Evolutionary conservation across 306 rosid species (phyloP).

Genomic region (Inga leiocalycina): DNA sequence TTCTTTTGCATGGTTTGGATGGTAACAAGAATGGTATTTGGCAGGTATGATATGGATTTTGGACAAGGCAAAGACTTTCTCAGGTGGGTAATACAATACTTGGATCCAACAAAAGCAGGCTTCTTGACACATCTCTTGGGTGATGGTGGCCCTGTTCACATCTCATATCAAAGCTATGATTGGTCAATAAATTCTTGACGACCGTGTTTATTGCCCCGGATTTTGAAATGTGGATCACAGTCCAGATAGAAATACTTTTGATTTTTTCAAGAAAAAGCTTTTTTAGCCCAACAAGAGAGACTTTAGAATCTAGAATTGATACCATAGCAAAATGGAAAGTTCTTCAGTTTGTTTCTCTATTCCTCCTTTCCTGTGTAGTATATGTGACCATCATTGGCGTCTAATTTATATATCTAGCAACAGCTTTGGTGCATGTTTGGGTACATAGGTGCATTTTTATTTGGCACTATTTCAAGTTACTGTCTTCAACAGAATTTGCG

Average conservation of each 20-base stretch:
- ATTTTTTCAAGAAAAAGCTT: too few relatives aligned
- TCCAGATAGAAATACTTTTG: constrained; percentile 24
- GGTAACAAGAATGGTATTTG: constrained; percentile 11
- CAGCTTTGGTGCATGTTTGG: neutral
- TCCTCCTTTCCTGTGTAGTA: neutral
- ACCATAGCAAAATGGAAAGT: constrained; percentile 8
- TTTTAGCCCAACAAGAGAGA: neutral
- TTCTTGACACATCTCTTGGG: constrained; percentile 80
- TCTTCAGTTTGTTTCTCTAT: neutral
- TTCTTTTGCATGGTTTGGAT: neutral
- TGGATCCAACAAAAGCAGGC: constrained; percentile 86
- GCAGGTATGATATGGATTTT: constrained; percentile 85
- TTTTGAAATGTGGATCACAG: constrained; percentile 26
- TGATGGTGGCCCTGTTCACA: constrained; percentile 68
- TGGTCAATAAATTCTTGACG: constrained; percentile 74
- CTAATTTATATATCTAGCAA: neutral
- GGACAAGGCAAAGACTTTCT: constrained; percentile 72
- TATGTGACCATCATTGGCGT: neutral
- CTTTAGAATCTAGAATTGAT: neutral
- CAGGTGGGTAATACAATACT: constrained; percentile 71
- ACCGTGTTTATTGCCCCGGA: neutral
- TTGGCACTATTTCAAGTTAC: neutral
- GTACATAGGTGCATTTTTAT: neutral
- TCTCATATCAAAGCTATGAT: constrained; percentile 66
- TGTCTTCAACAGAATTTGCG: neutral